phyloP scores from a whole-genome alignment of 1,284 basidiomycete genomes.

The Cyathus olla region DNA sequence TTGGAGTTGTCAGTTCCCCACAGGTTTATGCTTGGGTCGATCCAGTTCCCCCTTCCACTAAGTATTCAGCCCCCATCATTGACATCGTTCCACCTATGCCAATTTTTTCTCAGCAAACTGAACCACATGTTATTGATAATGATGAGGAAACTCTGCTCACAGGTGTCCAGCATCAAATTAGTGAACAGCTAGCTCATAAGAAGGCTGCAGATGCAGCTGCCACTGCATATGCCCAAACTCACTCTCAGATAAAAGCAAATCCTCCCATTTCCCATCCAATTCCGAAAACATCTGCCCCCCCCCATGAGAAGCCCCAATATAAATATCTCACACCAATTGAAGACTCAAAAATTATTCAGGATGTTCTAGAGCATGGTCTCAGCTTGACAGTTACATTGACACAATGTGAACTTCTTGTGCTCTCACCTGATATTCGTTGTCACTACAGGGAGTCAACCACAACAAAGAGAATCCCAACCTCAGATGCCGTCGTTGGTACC shows the following conservation, averaged over 20 bases:
- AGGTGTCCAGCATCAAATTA: not conserved
- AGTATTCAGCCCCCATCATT: not conserved
- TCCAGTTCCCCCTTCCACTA: not conserved
- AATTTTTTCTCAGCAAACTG: not conserved
- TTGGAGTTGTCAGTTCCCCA: not conserved
- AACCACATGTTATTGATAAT: not conserved
- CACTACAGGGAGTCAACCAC: conserved; percentile 19
- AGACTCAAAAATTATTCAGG: conserved; percentile 11
- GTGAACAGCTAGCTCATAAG: not conserved
- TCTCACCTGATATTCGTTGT: conserved; percentile 23
- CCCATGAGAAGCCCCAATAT: conserved; percentile 11
- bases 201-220: not conserved
- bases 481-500: not conserved
- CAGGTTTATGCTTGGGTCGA: not conserved
- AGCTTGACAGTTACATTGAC: conserved; percentile 19
- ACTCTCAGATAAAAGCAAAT: not conserved
- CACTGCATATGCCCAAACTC: not conserved
- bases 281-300: not conserved
- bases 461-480: conserved; percentile 12
- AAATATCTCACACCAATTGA: conserved; percentile 16
- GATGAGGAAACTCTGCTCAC: not conserved
- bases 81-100: too few species aligned
- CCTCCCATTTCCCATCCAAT: not conserved
- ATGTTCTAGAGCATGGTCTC: conserved; percentile 15
- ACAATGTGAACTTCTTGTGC: conserved; percentile 20